Evolutionary conservation across 2,329 filamentous ascomycete species (phyloP), one percentile per base, ranked within the genome.

Genomic region (Thielaviopsis cerberus): DNA sequence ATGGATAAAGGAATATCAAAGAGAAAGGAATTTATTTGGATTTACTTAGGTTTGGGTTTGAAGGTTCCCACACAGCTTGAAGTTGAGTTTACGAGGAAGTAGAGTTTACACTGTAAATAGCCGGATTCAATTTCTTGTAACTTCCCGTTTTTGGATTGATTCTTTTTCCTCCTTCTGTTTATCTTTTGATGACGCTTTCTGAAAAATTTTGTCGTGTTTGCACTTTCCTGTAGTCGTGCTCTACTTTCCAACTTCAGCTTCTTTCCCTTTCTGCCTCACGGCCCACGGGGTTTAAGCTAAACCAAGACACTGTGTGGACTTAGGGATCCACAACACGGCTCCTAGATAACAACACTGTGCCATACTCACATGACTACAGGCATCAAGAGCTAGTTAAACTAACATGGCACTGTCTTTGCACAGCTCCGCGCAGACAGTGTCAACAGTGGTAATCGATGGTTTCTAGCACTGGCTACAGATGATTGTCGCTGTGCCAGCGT

Each of bases 401-500:
- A 50, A 55, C 23, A 22, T 20, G 23, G 56, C 56, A 57, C 56
- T 57, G 56, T 54, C n/a, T 50, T 2, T 10, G 20, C 55, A 13
- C n/a, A 22, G 52, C 24, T n/a, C 52, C 24, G 26, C 30, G 17
- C 50, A n/a, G n/a, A 37, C 56, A 30, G 56, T 57, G 55, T 26
- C 26, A 57, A 41, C 23, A 41, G n/a, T 25, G 17, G 20, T 24
- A 8, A 4, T 8, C 3, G 1, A 17, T 4, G 3, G 22, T 4
- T 53, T 20, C 51, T 17, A 7, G 22, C 56, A 57, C 56, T 53
- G 56, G 34, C 50, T 57, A 57, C 56, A 48, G 13, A 17, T 34
- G 24, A 17, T 25, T 20, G 25, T 23, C 27, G 51, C 30, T 22
- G 50, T 34, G 51, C 17, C 23, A 41, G 34, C 30, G 56, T 57